Evolutionary conservation across 148 eudicot species (phyloP).

Genomic region (Silene conica): DNA sequence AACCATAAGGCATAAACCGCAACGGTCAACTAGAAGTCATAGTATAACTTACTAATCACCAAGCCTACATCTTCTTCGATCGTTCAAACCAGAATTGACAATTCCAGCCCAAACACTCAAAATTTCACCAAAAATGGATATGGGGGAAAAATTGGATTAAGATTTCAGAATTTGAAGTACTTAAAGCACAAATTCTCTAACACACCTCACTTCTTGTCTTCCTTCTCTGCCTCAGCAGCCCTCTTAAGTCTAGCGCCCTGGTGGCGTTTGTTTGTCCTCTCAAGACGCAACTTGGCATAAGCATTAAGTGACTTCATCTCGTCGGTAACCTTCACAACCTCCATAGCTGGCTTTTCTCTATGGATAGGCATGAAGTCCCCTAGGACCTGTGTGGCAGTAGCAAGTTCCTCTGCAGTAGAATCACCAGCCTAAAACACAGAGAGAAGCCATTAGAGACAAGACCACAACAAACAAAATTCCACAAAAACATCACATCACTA

Average conservation of each 20-base stretch:
- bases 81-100: no score
- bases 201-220: conserved; percentile 43
- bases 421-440: conserved; percentile 47
- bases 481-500: background rate
- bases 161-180: background rate
- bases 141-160: conserved; percentile 14
- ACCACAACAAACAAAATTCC: background rate
- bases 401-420: conserved; percentile 52
- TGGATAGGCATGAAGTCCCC: conserved; percentile 41
- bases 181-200: background rate
- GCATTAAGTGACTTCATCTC: conserved; percentile 51
- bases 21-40: no score
- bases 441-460: background rate
- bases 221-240: conserved; percentile 64
- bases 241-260: conserved; percentile 46
- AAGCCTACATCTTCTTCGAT: no score
- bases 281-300: conserved; percentile 46
- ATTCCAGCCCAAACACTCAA: background rate
- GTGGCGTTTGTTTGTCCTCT: conserved; percentile 49
- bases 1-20: no score
- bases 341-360: conserved; percentile 34
- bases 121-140: conserved; percentile 2
- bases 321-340: conserved; percentile 49
- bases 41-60: no score
- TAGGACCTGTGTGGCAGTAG: conserved; percentile 53